Base-by-base conservation (phyloP, 1,284 basidiomycete genomes). In the Apiotrichum mycotoxinovorans region DNA sequence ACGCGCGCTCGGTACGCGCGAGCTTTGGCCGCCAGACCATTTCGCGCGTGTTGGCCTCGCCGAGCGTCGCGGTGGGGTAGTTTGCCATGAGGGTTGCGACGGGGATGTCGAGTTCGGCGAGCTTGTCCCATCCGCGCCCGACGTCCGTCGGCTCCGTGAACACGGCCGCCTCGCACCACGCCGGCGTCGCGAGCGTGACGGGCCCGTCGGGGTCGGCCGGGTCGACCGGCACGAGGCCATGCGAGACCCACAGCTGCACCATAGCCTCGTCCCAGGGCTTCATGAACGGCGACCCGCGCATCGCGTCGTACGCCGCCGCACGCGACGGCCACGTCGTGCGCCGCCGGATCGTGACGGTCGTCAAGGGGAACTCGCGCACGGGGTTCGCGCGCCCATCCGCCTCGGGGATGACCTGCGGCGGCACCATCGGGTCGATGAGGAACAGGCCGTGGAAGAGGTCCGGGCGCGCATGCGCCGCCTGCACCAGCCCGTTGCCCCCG, bases 301-400 rank as follows among this genome's bases (percentile, higher is more conserved):
- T 48, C 9, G 40, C 33, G 8, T 40, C 26, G n/a, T 20, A 10
- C 3, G 57, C 57, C 2, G 23, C 57, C 8, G 8, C 41, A 46
- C 50, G 50, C 1, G 57, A 52, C 2, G 53, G 45, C 57, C 57
- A 59, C 5, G n/a, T 35, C 34, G 42, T 40, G 12, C 53, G 50
- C 34, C 57, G 53, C 34, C 51, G 51, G 17, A 59, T 18, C 17
- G 49, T 40, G 1, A 27, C 38, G 25, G 23, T 22, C 25, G 44
- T 57, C 69, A 25, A 78, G 48, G 12, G 70, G 71, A 57, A 81
- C 23, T 92, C 60, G 27, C 71, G 60, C 25, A 71, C 71, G 2
- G 93, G 90, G 69, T 97, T 92, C 26, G 94, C 77, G 17, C 93
- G 80, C 40, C 91, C 79, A 33, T 95, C 74, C 0, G 83, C 83